These are phyloP conservation scores for Phyllosticta ampelicida DNA, from an alignment of 2,329 filamentous ascomycete species.

Conservation along the genomic window DNA sequence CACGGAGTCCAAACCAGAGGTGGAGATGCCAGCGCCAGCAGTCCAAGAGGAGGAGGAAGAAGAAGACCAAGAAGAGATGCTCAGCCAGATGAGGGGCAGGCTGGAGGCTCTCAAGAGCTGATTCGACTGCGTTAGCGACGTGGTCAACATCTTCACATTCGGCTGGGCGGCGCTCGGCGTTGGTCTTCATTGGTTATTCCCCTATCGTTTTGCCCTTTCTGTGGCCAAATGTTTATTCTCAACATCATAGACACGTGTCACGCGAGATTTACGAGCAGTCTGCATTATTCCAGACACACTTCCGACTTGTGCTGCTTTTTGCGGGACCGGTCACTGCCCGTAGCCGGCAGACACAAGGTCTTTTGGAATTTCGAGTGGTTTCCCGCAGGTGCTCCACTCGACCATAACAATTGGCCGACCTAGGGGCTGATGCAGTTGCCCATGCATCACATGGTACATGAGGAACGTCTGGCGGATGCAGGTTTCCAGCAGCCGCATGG, in stretches of 20 bases:
- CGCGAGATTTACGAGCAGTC: neutral
- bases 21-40: conserved; percentile 41
- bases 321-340: neutral
- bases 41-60: conserved; percentile 68
- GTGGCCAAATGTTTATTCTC: neutral
- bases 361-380: neutral
- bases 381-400: neutral
- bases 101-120: conserved; percentile 85
- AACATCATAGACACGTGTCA: neutral
- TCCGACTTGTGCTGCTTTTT: neutral
- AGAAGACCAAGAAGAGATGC: conserved; percentile 77
- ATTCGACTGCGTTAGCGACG: conserved; percentile 14
- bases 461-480: too few relatives aligned
- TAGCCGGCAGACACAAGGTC: neutral
- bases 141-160: neutral
- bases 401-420: neutral
- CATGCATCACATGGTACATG: too few relatives aligned
- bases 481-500: too few relatives aligned
- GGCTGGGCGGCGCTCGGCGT: neutral
- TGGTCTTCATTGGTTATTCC: neutral
- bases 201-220: neutral
- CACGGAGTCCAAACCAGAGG: conserved; percentile 40
- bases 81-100: conserved; percentile 87
- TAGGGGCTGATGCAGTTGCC: too few relatives aligned
- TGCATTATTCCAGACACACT: neutral